Percentiles rank a stretch among this genome's conserved stretches.
These are phyloP conservation scores for Nakazawaea populi DNA, from an alignment of 805 yeast genomes.

Conservation along the genomic window DNA sequence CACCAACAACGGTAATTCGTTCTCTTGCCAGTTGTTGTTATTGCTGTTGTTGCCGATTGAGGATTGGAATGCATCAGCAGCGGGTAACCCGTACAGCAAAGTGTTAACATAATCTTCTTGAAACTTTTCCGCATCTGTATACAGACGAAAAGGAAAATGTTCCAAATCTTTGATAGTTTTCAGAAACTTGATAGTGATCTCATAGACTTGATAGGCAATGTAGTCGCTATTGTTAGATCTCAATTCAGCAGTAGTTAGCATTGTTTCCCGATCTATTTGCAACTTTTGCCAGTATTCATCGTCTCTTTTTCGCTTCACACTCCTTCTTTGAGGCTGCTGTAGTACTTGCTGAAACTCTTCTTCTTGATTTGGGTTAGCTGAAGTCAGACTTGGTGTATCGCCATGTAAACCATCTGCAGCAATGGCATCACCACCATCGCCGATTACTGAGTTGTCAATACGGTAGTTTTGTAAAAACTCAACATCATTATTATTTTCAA, in stretches of 20 bases:
- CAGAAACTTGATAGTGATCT: neutral
- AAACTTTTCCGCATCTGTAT: neutral
- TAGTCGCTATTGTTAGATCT: neutral
- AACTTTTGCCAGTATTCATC: neutral
- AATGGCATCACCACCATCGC: neutral
- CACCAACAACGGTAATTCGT: too few species aligned
- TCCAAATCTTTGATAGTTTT: too few species aligned
- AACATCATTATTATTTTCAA: neutral
- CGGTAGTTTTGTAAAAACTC: neutral
- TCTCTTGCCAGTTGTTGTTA: too few species aligned
- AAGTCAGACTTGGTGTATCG: too few species aligned
- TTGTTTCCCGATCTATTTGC: neutral
- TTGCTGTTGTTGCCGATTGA: neutral
- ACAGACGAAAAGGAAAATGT: neutral
- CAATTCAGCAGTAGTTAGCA: neutral
- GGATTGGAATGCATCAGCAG: neutral
- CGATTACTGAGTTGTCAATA: slow-evolving; percentile 5
- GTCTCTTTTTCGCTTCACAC: neutral
- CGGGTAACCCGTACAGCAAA: neutral
- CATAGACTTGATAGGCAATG: neutral
- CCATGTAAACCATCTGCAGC: too few species aligned
- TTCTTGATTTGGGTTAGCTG: too few species aligned
- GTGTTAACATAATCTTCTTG: neutral
- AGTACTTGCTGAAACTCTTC: too few species aligned
- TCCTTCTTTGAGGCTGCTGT: too few species aligned